Evolutionary conservation across 495 filamentous ascomycete genomes (phyloP).

Genomic region (Penicillium bovifimosum): DNA sequence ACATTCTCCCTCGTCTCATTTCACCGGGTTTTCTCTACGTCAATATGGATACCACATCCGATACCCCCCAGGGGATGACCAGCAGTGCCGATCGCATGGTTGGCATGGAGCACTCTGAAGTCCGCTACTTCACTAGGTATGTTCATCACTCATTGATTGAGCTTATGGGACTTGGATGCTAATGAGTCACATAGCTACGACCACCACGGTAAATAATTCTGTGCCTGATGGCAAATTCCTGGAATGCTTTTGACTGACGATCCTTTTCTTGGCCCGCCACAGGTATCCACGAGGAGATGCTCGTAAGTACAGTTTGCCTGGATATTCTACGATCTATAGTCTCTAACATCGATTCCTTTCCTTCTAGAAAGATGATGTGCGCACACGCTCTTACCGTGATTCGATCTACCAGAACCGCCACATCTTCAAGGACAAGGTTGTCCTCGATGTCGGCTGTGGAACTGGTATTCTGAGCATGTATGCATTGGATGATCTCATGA

Average conservation of each 20-base stretch:
- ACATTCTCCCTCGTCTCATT: not conserved
- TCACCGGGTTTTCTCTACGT: not conserved
- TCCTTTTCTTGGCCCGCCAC: slow-evolving; percentile 24
- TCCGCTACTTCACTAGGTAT: slow-evolving; percentile 96
- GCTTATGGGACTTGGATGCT: slow-evolving; percentile 17
- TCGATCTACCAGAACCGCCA: slow-evolving; percentile 93
- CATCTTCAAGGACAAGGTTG: slow-evolving; percentile 95
- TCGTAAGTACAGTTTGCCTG: slow-evolving; percentile 57
- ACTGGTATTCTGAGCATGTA: slow-evolving; percentile 86
- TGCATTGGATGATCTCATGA: slow-evolving; percentile 17
- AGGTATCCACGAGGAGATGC: slow-evolving; percentile 98
- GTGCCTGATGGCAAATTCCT: not conserved
- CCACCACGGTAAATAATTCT: slow-evolving; percentile 68
- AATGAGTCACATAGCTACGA: slow-evolving; percentile 64
- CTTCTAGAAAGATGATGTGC: slow-evolving; percentile 91
- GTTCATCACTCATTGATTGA: not conserved
- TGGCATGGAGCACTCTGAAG: slow-evolving; percentile 78
- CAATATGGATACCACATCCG: slow-evolving; percentile 31
- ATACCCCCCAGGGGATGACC: slow-evolving; percentile 24
- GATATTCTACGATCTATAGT: slow-evolving; percentile 1
- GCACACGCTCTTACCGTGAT: slow-evolving; percentile 92
- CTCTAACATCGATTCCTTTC: slow-evolving; percentile 6
- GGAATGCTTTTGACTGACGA: slow-evolving; percentile 11
- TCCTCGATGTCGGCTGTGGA: slow-evolving; percentile 96
- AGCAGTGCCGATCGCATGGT: slow-evolving; percentile 50